phyloP scores from a whole-genome alignment of 2,329 filamentous ascomycete genomes.

The Claviceps monticola region DNA sequence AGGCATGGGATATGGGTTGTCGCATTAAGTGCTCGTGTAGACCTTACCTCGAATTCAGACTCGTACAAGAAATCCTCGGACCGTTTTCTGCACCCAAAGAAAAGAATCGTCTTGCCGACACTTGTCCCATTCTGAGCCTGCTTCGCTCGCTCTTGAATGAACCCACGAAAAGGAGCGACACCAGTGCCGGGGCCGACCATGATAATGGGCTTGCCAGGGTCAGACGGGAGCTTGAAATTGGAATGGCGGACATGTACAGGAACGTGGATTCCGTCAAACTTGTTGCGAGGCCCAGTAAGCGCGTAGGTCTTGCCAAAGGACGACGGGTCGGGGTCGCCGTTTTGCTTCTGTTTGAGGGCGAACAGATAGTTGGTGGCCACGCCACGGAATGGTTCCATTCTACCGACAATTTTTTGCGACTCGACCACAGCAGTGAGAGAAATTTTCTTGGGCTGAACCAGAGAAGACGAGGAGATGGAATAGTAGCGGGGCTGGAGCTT shows the following conservation, averaged over 20 bases:
- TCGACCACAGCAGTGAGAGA: slow-evolving; percentile 93
- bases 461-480: slow-evolving; percentile 93
- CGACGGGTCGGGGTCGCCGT: slow-evolving; percentile 69
- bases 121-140: slow-evolving; percentile 66
- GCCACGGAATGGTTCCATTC: slow-evolving; percentile 72
- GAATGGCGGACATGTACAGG: slow-evolving; percentile 94
- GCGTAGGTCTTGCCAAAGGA: slow-evolving; percentile 77
- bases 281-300: slow-evolving; percentile 81
- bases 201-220: slow-evolving; percentile 85
- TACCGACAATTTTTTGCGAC: slow-evolving; percentile 61
- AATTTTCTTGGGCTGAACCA: slow-evolving; percentile 88
- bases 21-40: too few species aligned
- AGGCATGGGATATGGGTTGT: not conserved
- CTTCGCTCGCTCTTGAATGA: slow-evolving; percentile 84
- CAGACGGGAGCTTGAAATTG: slow-evolving; percentile 97
- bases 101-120: slow-evolving; percentile 78
- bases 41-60: slow-evolving; percentile 79
- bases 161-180: slow-evolving; percentile 90
- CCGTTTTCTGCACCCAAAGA: slow-evolving; percentile 84
- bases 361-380: slow-evolving; percentile 95
- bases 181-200: slow-evolving; percentile 94
- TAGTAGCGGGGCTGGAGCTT: slow-evolving; percentile 98
- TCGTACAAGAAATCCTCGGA: slow-evolving; percentile 89
- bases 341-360: slow-evolving; percentile 92
- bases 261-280: slow-evolving; percentile 90